phyloP scores from a whole-genome alignment of 129 eudicot genomes.

The Artemisia tridentata region DNA sequence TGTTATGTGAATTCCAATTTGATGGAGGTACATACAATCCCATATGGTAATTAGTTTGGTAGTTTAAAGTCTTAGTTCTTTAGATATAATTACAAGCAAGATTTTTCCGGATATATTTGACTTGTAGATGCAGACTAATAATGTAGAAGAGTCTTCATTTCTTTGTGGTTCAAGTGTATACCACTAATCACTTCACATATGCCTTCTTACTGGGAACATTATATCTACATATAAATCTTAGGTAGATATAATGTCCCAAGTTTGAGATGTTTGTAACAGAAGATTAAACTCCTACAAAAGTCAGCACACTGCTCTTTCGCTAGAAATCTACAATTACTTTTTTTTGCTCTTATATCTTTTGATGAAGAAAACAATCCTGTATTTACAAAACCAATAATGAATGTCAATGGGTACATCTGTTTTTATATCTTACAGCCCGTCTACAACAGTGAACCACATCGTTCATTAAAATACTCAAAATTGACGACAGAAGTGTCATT shows the following conservation, averaged over 20 bases:
- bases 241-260: neutral
- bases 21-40: constrained; percentile 34
- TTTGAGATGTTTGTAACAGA: neutral
- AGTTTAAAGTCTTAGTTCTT: constrained; percentile 3
- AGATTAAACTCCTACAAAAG: neutral
- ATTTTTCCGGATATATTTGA: neutral
- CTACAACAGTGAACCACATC: constrained; percentile 3
- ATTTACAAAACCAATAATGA: constrained; percentile 3
- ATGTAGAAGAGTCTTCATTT: constrained; percentile 4
- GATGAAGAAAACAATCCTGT: neutral
- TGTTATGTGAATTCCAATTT: constrained; percentile 33
- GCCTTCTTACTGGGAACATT: neutral
- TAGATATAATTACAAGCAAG: neutral
- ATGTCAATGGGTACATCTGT: neutral
- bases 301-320: neutral
- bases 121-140: neutral
- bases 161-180: constrained; percentile 1
- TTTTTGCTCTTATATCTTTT: too few relatives aligned
- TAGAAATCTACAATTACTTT: neutral
- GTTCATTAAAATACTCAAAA: constrained; percentile 1
- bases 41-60: constrained; percentile 6
- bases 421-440: neutral
- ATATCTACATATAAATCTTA: neutral
- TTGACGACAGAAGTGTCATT: neutral
- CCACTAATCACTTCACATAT: constrained; percentile 1